These are phyloP conservation scores for Hirsutella thompsonii DNA, from an alignment of 2,329 filamentous ascomycete species.

Conservation along the genomic window DNA sequence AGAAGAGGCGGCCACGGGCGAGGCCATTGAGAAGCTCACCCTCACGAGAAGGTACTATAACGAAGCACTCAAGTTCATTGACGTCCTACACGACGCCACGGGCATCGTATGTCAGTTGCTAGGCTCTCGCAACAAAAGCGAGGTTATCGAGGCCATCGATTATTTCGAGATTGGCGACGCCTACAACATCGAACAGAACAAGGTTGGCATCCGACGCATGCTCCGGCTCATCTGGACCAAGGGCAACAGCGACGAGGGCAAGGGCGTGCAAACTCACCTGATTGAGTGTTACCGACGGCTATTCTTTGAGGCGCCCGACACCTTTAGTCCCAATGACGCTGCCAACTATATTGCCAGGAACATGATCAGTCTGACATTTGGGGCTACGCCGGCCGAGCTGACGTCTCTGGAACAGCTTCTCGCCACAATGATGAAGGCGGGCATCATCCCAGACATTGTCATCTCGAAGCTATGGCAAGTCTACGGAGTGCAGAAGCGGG, in stretches of 20 bases:
- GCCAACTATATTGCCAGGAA: constrained; percentile 94
- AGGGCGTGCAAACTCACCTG: constrained; percentile 90
- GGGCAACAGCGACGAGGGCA: constrained; percentile 97
- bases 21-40: constrained; percentile 77
- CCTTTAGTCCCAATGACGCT: constrained; percentile 76
- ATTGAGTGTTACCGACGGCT: constrained; percentile 94
- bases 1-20: constrained; percentile 78
- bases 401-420: constrained; percentile 92
- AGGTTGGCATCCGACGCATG: constrained; percentile 88
- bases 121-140: constrained; percentile 92
- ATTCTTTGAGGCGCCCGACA: constrained; percentile 89
- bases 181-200: constrained; percentile 90
- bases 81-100: constrained; percentile 76
- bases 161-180: constrained; percentile 93
- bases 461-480: constrained; percentile 94
- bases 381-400: constrained; percentile 84
- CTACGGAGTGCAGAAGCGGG: constrained; percentile 84
- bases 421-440: constrained; percentile 94
- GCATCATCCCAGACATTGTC: constrained; percentile 73
- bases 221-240: constrained; percentile 97
- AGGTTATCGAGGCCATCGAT: constrained; percentile 98
- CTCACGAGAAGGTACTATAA: constrained; percentile 81
- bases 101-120: constrained; percentile 74
- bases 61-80: constrained; percentile 90
- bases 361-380: constrained; percentile 98